Base-by-base conservation (phyloP, 2,329 filamentous ascomycete genomes). In the Colletotrichum lentis region DNA sequence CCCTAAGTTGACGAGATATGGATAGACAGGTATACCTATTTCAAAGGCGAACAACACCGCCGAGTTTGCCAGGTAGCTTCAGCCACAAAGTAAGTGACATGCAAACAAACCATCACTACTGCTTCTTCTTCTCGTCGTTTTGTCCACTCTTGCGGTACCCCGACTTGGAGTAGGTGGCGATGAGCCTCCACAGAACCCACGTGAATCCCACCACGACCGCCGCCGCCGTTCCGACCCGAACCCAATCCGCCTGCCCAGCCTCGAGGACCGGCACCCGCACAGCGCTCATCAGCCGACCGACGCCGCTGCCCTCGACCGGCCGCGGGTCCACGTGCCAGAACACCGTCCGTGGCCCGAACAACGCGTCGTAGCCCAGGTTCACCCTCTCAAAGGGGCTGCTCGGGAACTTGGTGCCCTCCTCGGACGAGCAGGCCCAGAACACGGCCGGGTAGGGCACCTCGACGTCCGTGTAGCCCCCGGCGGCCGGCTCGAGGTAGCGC, bases 341-440 rank as follows among this genome's bases (percentile, higher is more conserved):
- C 75, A 92, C 84, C 0, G 93, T 97, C 57, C 87, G 85, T 0
- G 88, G 85, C 1, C 86, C 88, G 76, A 97, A 97, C 10, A 96
- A 78, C 0, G 85, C 87, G 71, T 97, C 95, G 77, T 94, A 97
- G 1, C 94, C 94, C n/a, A 97, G 74, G 74, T 93, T 88, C n/a
- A 85, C 81, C 6, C 92, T 84, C 77, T 97, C 94, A 77, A 98
- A 98, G 0, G 95, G 95, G 74, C 91, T 97, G 5, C 84, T 86
- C 0, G 86, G 78, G 78, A 95, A 92, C 73, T 92, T 90, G 0
- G 84, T 84, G 0, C 86, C 88, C 59, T 88, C 85, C 11, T 87
- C 85, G 0, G 90, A 86, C 8, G 86, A 83, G 75, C 95, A 98
- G 0, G 94, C 93, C 94, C 94, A 97, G 81, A 97, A 97, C 0